Evolutionary conservation across 768 basidiomycete genomes (phyloP).

Genomic region (Trametes elegans): DNA sequence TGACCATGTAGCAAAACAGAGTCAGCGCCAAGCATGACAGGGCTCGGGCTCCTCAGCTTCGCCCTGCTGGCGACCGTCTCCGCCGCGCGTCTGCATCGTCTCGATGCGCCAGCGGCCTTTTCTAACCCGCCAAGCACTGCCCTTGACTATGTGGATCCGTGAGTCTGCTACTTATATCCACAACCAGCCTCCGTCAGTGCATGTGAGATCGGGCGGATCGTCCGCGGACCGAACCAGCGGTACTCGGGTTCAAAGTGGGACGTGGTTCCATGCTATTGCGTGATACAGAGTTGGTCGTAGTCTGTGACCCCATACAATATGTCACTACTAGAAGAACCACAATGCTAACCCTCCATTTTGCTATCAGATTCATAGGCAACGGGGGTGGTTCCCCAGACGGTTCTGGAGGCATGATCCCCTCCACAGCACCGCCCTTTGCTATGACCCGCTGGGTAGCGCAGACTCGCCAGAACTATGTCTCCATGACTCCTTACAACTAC

Average conservation of each 20-base stretch:
- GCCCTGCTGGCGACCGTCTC: background rate
- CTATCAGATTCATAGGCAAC: slow-evolving; percentile 68
- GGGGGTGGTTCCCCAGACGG: slow-evolving; percentile 68
- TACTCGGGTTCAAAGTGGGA: too few species aligned
- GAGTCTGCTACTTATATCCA: slow-evolving; percentile 15
- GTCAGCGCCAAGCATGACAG: background rate
- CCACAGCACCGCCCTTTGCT: slow-evolving; percentile 74
- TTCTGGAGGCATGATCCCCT: slow-evolving; percentile 78
- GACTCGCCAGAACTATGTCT: slow-evolving; percentile 74
- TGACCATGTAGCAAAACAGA: too few species aligned
- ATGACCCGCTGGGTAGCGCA: slow-evolving; percentile 88
- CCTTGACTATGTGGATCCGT: slow-evolving; percentile 49
- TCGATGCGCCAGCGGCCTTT: slow-evolving; percentile 19
- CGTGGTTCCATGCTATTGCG: too few species aligned
- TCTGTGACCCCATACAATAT: too few species aligned
- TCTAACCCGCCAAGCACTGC: slow-evolving; percentile 33
- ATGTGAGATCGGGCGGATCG: too few species aligned
- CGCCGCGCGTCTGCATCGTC: slow-evolving; percentile 2
- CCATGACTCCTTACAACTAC: slow-evolving; percentile 68
- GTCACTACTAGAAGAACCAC: too few species aligned
- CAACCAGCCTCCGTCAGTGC: too few species aligned
- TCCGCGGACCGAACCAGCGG: too few species aligned
- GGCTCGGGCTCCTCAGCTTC: background rate
- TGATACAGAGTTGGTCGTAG: too few species aligned
- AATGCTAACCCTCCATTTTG: too few species aligned